A percentile compares a stretch with the other conserved stretches of the same genome.
These are phyloP conservation scores for Isoetes taiwanensis DNA, from an alignment of 75 land plant genomes.

Conservation along the genomic window DNA sequence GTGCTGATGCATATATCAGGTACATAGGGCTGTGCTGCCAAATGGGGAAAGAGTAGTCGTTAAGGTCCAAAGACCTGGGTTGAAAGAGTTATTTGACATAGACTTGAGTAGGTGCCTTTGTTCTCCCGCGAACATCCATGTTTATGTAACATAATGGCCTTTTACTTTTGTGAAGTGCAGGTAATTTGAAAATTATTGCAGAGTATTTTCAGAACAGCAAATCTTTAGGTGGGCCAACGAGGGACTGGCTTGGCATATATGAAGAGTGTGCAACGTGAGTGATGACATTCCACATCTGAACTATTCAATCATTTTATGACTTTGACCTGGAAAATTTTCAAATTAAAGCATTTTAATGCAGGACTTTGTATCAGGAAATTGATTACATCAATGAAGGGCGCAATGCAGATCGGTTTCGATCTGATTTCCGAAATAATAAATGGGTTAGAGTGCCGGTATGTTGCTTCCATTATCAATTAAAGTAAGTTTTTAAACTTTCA, in stretches of 20 bases:
- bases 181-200: constrained; percentile 77
- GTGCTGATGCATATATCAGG: constrained; percentile 28
- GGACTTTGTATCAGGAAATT: constrained; percentile 92
- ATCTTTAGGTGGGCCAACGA: constrained; percentile 68
- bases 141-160: too few species aligned
- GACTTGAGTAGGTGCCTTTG: constrained; percentile 55
- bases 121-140: not conserved
- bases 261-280: constrained; percentile 94
- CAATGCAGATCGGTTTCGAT: constrained; percentile 85
- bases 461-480: constrained; percentile 10
- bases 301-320: too few species aligned
- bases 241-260: constrained; percentile 93
- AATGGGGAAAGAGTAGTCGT: constrained; percentile 91
- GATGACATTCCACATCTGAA: not conserved
- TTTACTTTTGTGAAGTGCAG: constrained; percentile 30
- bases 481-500: not conserved
- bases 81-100: constrained; percentile 89
- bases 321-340: too few species aligned
- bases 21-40: constrained; percentile 85
- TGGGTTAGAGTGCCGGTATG: constrained; percentile 98
- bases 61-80: constrained; percentile 94
- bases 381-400: constrained; percentile 95
- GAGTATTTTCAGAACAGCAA: constrained; percentile 92
- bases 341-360: too few species aligned
- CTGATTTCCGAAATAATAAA: constrained; percentile 86